These are phyloP conservation scores for Sporothrix schenckii DNA, from an alignment of 2,329 filamentous ascomycete genomes.

Conservation along the genomic window DNA sequence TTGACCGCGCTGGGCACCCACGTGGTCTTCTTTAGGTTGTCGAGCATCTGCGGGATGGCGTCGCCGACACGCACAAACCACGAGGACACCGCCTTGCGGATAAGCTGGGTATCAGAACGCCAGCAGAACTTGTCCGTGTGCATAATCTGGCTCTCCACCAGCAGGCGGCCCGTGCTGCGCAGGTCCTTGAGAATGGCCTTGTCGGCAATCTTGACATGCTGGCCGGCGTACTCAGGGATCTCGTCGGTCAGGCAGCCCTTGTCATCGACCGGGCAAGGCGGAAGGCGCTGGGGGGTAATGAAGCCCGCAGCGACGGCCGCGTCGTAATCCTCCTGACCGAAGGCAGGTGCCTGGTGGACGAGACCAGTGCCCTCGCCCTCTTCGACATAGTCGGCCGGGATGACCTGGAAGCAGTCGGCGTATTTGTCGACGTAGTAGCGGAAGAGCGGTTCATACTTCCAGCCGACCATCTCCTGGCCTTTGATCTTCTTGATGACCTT, in stretches of 20 bases:
- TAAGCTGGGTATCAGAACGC: constrained; percentile 91
- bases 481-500: constrained; percentile 78
- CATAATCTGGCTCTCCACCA: constrained; percentile 83
- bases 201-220: constrained; percentile 90
- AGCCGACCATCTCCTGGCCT: constrained; percentile 82
- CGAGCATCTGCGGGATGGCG: constrained; percentile 84
- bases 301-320: constrained; percentile 76
- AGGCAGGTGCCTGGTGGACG: constrained; percentile 90
- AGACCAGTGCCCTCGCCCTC: constrained; percentile 89
- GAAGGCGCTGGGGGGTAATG: constrained; percentile 72
- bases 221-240: constrained; percentile 78
- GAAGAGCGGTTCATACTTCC: constrained; percentile 88
- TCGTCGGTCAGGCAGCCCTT: constrained; percentile 74
- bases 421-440: constrained; percentile 88
- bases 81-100: constrained; percentile 87
- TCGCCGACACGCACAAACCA: constrained; percentile 92
- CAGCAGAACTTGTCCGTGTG: constrained; percentile 95
- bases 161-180: constrained; percentile 72
- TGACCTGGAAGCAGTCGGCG: constrained; percentile 79
- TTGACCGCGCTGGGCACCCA: constrained; percentile 93
- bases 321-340: constrained; percentile 95
- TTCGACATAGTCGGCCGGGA: constrained; percentile 85
- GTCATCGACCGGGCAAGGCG: constrained; percentile 91
- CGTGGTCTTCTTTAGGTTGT: constrained; percentile 84
- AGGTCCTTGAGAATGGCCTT: constrained; percentile 91